Evolutionary conservation across 169 alveolate species (phyloP), one percentile per base, ranked within the genome.

Genomic region (Plasmodium falciparum): DNA sequence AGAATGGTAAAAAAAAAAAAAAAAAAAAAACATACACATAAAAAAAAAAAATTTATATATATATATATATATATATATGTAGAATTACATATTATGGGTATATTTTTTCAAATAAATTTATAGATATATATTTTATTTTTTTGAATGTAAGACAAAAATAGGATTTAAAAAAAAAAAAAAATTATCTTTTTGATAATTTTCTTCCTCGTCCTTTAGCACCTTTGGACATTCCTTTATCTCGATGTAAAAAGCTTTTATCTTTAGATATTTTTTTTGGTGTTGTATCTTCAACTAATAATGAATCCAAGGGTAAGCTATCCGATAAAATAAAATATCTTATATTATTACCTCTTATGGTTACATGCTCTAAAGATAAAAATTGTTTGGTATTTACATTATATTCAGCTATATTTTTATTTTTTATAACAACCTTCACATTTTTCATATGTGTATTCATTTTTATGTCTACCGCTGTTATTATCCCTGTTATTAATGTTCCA

Each of bases 371-470:
- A 22, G 94, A 78, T 65, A 91, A 88, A 61, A 90, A 92, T 56
- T 92, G 92, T 59, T 94, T 90, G 26, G 86, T 94, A 22, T 67
- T 80, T 15, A 70, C 91, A 43, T 98, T 99, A 70, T 97, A 91
- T n/a, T 96, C 93, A 49, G 96, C 96, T 11, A 98, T 98, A 88
- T 97, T 97, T 73, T 96, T 94, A 71, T 97, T 98, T 92, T 98
- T 98, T 74, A 97, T 93, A n/a, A 98, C 98, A 93, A 99, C 93
- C 93, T 97, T 98, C 29, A 98, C 99, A 85, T 97, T 98, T 93
- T 98, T 98, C 93, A 99, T 93, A 92, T 99, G 99, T 24, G 99
- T 99, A 94, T 99, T 99, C 99, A 99, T 99, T 71, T 99, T 96
- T 12, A 99, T 96, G 88, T 99, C 99, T 9, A 99, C 99, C 50